These are phyloP conservation scores for Penicillium crystallinum DNA, from an alignment of 495 filamentous ascomycete genomes.

Conservation along the genomic window DNA sequence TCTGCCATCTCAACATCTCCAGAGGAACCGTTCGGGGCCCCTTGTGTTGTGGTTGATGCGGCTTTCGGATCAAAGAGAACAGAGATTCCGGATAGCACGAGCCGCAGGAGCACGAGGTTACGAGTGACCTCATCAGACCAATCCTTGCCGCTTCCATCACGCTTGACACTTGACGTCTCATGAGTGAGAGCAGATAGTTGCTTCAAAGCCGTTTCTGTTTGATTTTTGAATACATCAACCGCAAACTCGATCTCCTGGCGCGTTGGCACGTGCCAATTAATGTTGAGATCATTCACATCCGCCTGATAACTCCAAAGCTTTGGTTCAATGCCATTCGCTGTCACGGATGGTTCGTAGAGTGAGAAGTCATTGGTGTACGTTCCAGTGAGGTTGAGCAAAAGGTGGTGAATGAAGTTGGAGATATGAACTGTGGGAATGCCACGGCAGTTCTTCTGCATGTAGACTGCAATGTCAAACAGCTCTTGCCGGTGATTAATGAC, in stretches of 20 bases:
- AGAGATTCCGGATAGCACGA: slow-evolving; percentile 83
- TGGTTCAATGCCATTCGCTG: slow-evolving; percentile 52
- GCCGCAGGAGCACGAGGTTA: slow-evolving; percentile 77
- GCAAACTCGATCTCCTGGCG: slow-evolving; percentile 80
- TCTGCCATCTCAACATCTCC: slow-evolving; percentile 43
- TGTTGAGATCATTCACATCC: slow-evolving; percentile 66
- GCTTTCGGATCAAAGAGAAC: slow-evolving; percentile 78
- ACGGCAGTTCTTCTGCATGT: slow-evolving; percentile 92
- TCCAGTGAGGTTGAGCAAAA: slow-evolving; percentile 93
- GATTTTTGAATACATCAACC: slow-evolving; percentile 76
- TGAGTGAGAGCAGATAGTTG: slow-evolving; percentile 70
- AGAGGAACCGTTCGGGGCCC: slow-evolving; percentile 16
- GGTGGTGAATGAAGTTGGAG: slow-evolving; percentile 95
- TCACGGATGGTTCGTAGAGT: slow-evolving; percentile 68
- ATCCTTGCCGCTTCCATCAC: slow-evolving; percentile 92
- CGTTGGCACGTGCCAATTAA: slow-evolving; percentile 86
- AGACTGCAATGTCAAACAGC: slow-evolving; percentile 84
- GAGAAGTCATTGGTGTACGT: slow-evolving; percentile 88
- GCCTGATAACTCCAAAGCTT: slow-evolving; percentile 74
- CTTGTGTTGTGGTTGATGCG: slow-evolving; percentile 44
- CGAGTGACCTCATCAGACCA: slow-evolving; percentile 96
- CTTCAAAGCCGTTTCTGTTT: slow-evolving; percentile 61
- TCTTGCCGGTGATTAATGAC: slow-evolving; percentile 83
- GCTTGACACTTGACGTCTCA: slow-evolving; percentile 76
- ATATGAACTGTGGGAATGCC: slow-evolving; percentile 93